Evolutionary conservation across 805 yeast species (phyloP).

Genomic region (Candida ortonii): DNA sequence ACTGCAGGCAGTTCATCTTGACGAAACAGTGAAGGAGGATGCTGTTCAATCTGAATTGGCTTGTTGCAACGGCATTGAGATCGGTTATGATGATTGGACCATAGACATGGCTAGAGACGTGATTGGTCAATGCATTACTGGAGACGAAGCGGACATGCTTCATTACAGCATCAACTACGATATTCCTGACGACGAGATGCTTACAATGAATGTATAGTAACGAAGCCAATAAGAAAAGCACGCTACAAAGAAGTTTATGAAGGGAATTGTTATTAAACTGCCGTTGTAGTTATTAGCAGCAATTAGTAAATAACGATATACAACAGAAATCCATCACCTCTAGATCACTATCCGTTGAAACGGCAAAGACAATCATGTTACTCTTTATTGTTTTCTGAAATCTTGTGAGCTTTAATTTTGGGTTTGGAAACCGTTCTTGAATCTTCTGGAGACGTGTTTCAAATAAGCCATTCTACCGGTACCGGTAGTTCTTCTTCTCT

Average conservation of each 20-base stretch:
- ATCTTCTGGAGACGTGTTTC: slow-evolving; percentile 95
- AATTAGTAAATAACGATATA: slow-evolving; percentile 12
- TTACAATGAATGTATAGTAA: too few species aligned
- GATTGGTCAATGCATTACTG: slow-evolving; percentile 62
- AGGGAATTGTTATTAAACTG: too few species aligned
- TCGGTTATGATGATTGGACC: slow-evolving; percentile 58
- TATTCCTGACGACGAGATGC: slow-evolving; percentile 23
- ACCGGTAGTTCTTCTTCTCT: slow-evolving; percentile 99
- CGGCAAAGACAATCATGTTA: slow-evolving; percentile 7
- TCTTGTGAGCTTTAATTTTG: slow-evolving; percentile 22
- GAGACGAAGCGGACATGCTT: slow-evolving; percentile 76
- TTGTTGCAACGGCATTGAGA: slow-evolving; percentile 57
- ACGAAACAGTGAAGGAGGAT: slow-evolving; percentile 32
- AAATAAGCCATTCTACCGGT: slow-evolving; percentile 99
- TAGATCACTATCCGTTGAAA: slow-evolving; percentile 7
- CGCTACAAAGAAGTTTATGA: too few species aligned
- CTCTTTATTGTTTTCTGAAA: slow-evolving; percentile 6
- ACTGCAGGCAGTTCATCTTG: slow-evolving; percentile 14
- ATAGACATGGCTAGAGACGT: slow-evolving; percentile 70
- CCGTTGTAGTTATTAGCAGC: slow-evolving; percentile 12
- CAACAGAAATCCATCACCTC: slow-evolving; percentile 12
- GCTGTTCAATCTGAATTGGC: slow-evolving; percentile 24
- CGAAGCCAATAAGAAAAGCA: too few species aligned
- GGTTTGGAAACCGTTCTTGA: slow-evolving; percentile 98
- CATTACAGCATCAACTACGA: slow-evolving; percentile 61